phyloP scores from a whole-genome alignment of 345 rosid species.

The Citrus sp. region DNA sequence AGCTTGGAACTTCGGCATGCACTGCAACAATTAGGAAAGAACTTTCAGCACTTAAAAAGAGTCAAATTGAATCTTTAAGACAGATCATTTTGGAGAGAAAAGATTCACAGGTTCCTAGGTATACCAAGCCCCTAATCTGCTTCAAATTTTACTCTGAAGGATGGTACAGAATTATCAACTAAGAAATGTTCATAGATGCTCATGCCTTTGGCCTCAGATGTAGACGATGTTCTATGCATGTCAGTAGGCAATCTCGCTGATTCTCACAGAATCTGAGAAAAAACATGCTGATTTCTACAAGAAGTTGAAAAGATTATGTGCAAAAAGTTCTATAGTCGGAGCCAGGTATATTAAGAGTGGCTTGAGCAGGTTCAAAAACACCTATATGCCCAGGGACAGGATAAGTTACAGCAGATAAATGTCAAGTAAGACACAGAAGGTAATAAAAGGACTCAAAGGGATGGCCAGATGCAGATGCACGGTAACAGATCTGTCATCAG shows the following conservation, averaged over 20 bases:
- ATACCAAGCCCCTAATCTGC: neutral
- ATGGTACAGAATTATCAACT: neutral
- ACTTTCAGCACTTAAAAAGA: neutral
- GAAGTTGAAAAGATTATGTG: neutral
- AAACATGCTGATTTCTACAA: neutral
- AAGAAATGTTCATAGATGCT: neutral
- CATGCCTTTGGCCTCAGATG: neutral
- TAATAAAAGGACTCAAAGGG: neutral
- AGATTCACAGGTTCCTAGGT: neutral
- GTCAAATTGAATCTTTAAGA: neutral
- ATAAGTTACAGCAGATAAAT: too few species aligned
- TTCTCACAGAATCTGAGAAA: neutral
- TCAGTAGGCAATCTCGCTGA: neutral
- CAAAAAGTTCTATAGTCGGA: too few species aligned
- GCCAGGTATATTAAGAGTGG: too few species aligned
- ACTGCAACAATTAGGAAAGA: slow-evolving; percentile 21
- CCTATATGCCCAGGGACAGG: too few species aligned
- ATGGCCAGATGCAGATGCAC: neutral
- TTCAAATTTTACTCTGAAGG: neutral
- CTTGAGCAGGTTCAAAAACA: too few species aligned
- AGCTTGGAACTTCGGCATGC: slow-evolving; percentile 49
- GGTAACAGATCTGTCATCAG: neutral
- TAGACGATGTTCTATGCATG: neutral
- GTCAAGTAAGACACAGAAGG: neutral
- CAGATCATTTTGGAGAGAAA: neutral